Base-by-base conservation (phyloP, 495 filamentous ascomycete genomes). In the Penicillium taxi region DNA sequence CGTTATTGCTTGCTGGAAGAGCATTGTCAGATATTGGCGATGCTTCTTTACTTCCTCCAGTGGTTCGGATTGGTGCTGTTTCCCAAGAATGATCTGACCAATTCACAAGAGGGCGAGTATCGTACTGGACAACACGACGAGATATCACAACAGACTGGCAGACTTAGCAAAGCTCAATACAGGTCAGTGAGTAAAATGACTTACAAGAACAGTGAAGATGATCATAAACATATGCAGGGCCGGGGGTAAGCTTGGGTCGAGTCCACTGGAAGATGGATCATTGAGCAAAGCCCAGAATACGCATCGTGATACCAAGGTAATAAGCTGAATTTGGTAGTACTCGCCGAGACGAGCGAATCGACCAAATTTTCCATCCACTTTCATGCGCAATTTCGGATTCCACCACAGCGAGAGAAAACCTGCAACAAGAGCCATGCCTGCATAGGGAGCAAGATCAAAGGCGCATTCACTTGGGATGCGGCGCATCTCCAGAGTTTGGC, bases 331-430 rank as follows among this genome's bases (percentile, higher is more conserved):
- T 33, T 74, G 66, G 49, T 90, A 86, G 66, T 82, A 86, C 35
- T 79, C 71, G 5, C 60, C 56, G 8, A 82, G 67, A 0, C 86
- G 83, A 7, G 65, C 58, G 36, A 89, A 73, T 36, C 80, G 76
- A 18, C 69, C 77, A 26, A 67, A 70, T 45, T 77, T 69, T 15
- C 80, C 77, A 35, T 72, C 68, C n/a, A 77, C 61, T 47, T 77
- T 77, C 43, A 81, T 60, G 41, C 71, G 69, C 48, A 86, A 67
- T 37, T 72, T 73, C 5, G 82, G 82, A 44, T 88, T 89, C 82
- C 84, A 94, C 76, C 81, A 87, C 9, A 79, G 54, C 2, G 80
- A 72, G 5, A 74, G 45, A 17, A 81, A 42, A 16, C 73, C 75
- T 2, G 72, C 56, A 14, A 70, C 41, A 17, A 81, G 60, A 11